Percentiles rank a stretch among this genome's conserved stretches.
phyloP scores from a whole-genome alignment of 2,329 filamentous ascomycete species.

The Pseudocercospora fuligena region DNA sequence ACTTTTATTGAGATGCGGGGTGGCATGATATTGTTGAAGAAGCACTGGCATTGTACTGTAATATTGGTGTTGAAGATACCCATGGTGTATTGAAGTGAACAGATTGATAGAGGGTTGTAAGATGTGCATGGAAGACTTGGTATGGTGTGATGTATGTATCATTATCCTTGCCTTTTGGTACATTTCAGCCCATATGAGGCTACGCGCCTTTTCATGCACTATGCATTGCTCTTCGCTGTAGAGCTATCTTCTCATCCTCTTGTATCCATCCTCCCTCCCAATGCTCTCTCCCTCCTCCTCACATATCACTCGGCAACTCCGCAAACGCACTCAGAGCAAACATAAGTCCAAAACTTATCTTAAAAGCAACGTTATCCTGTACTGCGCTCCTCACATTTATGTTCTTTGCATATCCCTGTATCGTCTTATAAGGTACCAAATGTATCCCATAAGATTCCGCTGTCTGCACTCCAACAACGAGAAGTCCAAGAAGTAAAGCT shows the following conservation, averaged over 20 bases:
- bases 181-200: not conserved
- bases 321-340: slow-evolving; percentile 73
- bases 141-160: no score
- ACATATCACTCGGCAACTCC: slow-evolving; percentile 44
- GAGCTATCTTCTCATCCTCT: not conserved
- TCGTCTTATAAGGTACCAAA: slow-evolving; percentile 52
- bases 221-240: not conserved
- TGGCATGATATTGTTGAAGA: not conserved
- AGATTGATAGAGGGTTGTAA: no score
- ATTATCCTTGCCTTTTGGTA: no score
- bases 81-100: not conserved
- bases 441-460: slow-evolving; percentile 58
- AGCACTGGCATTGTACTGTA: not conserved
- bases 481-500: slow-evolving; percentile 68
- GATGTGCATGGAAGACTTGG: no score
- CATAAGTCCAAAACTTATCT: slow-evolving; percentile 71
- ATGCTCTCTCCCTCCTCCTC: slow-evolving; percentile 8
- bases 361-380: slow-evolving; percentile 66
- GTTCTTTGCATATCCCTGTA: slow-evolving; percentile 57
- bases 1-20: not conserved
- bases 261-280: not conserved
- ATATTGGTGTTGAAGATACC: not conserved
- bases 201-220: not conserved
- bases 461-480: slow-evolving; percentile 66
- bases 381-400: slow-evolving; percentile 58